A percentile compares a stretch with the other conserved stretches of the same genome.
Conservation (phyloP, 768 basidiomycete species). For the Rhodotorula babjevae region DNA sequence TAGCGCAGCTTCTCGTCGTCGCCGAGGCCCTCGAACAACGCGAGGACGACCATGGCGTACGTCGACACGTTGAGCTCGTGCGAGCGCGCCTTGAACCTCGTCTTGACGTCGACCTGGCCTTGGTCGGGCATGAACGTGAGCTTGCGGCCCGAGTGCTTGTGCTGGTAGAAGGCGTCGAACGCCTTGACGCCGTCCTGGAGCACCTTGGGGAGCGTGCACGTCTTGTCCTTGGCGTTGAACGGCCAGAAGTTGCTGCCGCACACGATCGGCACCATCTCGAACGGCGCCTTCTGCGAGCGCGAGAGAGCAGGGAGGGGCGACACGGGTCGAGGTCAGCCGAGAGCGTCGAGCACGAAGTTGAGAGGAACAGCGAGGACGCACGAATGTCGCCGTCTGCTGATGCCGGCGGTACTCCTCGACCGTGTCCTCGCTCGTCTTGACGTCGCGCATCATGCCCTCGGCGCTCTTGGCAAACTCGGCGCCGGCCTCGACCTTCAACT, state of each 20-base stretch:
- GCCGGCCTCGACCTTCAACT: conserved; percentile 93
- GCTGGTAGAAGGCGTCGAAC: conserved; percentile 85
- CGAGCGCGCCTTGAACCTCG: conserved; percentile 67
- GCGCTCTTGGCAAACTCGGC: conserved; percentile 95
- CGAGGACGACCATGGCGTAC: conserved; percentile 74
- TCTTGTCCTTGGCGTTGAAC: conserved; percentile 59
- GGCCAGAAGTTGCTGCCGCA: conserved; percentile 99
- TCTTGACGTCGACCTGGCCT: conserved; percentile 83
- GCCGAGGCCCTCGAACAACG: conserved; percentile 71
- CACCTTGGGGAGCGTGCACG: conserved; percentile 63
- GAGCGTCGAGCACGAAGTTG: too few species aligned
- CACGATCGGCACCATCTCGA: conserved; percentile 81
- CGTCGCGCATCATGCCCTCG: conserved; percentile 98
- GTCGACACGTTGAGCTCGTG: conserved; percentile 94
- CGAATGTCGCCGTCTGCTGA: conserved; percentile 55
- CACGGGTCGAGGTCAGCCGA: too few species aligned
- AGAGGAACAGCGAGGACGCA: conserved; percentile 49
- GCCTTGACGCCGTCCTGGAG: conserved; percentile 64
- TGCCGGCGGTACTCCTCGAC: conserved; percentile 66
- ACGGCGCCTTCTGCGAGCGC: conserved; percentile 59
- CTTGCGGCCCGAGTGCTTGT: conserved; percentile 79
- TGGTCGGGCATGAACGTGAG: conserved; percentile 86
- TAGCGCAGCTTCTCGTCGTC: conserved; percentile 72
- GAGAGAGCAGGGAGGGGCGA: neutral
- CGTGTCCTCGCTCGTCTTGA: conserved; percentile 78